phyloP scores from a whole-genome alignment of 768 basidiomycete genomes.

The Leucosporidium scottii region DNA sequence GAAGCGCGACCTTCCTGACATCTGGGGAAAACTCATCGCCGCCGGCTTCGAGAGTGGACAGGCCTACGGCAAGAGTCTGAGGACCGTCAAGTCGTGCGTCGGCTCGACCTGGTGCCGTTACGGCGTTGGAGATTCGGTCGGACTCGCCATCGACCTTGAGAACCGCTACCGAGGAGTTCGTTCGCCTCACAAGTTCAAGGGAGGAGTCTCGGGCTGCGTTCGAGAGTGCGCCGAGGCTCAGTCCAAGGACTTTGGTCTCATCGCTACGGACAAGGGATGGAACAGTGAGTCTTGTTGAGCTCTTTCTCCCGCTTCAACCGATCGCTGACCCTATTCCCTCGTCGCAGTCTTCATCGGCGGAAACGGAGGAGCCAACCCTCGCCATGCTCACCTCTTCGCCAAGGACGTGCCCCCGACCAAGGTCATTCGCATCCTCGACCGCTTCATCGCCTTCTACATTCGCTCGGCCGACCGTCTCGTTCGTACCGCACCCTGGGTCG shows the following conservation, averaged over 20 bases:
- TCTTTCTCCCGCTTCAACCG: no score
- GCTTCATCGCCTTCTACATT: slow-evolving; percentile 57
- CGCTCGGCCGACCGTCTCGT: slow-evolving; percentile 63
- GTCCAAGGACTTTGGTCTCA: slow-evolving; percentile 65
- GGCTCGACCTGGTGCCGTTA: slow-evolving; percentile 56
- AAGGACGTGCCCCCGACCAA: slow-evolving; percentile 61
- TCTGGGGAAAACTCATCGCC: slow-evolving; percentile 56
- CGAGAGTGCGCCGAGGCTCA: slow-evolving; percentile 75
- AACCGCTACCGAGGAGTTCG: slow-evolving; percentile 61
- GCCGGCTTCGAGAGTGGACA: slow-evolving; percentile 72
- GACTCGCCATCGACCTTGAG: slow-evolving; percentile 63
- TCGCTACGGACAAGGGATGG: slow-evolving; percentile 75
- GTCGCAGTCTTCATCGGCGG: slow-evolving; percentile 57
- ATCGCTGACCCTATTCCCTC: no score
- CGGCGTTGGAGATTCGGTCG: slow-evolving; percentile 67
- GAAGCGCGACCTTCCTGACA: slow-evolving; percentile 61
- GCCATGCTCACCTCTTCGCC: slow-evolving; percentile 61
- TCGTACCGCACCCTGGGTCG: slow-evolving; percentile 68
- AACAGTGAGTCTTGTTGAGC: slow-evolving; percentile 46
- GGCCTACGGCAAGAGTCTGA: slow-evolving; percentile 61
- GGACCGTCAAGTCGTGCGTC: slow-evolving; percentile 73
- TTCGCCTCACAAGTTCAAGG: slow-evolving; percentile 64
- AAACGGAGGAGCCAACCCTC: slow-evolving; percentile 55
- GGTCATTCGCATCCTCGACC: slow-evolving; percentile 57
- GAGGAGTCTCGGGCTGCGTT: slow-evolving; percentile 66